A percentile compares a stretch with the other conserved stretches of the same genome.
Evolutionary conservation across 1,284 basidiomycete genomes (phyloP).

Genomic region (Ganoderma sinense): DNA sequence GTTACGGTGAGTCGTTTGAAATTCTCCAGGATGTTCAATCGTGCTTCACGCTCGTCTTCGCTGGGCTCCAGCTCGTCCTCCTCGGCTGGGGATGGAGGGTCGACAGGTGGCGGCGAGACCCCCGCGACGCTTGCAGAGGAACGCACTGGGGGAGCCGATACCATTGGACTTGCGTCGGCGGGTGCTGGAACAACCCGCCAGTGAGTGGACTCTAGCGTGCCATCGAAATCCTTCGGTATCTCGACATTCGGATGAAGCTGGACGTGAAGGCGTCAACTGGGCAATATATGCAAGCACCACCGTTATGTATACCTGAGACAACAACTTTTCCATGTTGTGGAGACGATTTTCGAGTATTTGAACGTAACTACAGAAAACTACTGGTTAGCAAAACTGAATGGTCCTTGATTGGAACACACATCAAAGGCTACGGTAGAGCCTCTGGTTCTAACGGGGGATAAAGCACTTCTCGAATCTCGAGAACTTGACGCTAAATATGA

Average conservation of each 20-base stretch:
- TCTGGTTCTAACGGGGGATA: too few species aligned
- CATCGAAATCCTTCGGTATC: constrained; percentile 54
- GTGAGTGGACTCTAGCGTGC: constrained; percentile 50
- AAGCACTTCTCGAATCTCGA: too few species aligned
- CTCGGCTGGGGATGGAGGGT: constrained; percentile 22
- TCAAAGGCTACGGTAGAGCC: too few species aligned
- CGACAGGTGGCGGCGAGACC: constrained; percentile 22
- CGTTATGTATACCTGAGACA: constrained; percentile 56
- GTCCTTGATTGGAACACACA: too few species aligned
- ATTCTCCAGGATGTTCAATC: constrained; percentile 29
- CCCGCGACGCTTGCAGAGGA: constrained; percentile 2
- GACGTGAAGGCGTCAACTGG: not conserved
- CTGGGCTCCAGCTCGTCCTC: constrained; percentile 45
- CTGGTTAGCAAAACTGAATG: not conserved
- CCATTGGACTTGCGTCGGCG: not conserved
- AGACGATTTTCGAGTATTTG: constrained; percentile 76
- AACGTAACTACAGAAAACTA: constrained; percentile 57
- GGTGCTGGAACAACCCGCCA: not conserved
- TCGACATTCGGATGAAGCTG: constrained; percentile 59
- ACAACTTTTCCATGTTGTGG: constrained; percentile 73
- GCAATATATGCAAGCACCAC: too few species aligned
- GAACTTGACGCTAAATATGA: too few species aligned
- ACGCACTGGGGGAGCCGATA: constrained; percentile 39
- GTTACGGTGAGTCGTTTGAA: constrained; percentile 32
- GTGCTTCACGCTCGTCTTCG: constrained; percentile 41